Base-by-base conservation (phyloP, 495 filamentous ascomycete species). In the Astrocystis sublimbata region DNA sequence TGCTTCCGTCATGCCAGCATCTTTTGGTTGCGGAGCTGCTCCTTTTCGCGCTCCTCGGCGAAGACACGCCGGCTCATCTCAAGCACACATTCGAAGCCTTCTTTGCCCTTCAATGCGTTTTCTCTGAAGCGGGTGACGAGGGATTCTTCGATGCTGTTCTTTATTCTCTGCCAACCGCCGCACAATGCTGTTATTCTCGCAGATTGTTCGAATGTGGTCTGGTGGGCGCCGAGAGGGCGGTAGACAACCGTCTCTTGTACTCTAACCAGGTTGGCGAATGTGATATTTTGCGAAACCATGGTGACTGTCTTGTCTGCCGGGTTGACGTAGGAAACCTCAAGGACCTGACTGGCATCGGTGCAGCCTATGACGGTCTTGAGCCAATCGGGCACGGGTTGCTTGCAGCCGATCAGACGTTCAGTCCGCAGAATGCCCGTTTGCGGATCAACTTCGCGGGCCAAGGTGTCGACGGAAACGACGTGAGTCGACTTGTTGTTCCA, bases 401-500 rank as follows among this genome's bases (percentile, higher is more conserved):
- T 84, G 79, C 93, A 97, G 43, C 93, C 97, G 70, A 98, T 98
- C 33, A 98, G 87, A 65, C 94, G 92, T 72, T 98, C 94, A 2
- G 96, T 97, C 46, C 93, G 92, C 51, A 98, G 83, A 73, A 98
- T 93, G 66, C 93, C 91, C 35, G 92, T 96, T 12, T 68, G 71
- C 0, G 89, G 78, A 69, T 98, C 94, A 54, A 98, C 83, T n/a
- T 70, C 73, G 38, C 96, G 88, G 41, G 87, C 88, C 58, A 98
- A 73, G 4, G 93, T 98, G 77, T 98, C 94, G 62, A 98, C 96
- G 65, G 90, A 92, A 57, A 96, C 83, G 47, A 98, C 94, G 74
- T 98, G 94, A 28, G 90, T 90, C 1, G 88, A 90, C 75, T 96
- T 92, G 65, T 97, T 86, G 78, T 98, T 98, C 94, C 94, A 97